These are phyloP conservation scores for Verticillium tricorpus DNA, from an alignment of 2,329 filamentous ascomycete genomes.

Conservation along the genomic window DNA sequence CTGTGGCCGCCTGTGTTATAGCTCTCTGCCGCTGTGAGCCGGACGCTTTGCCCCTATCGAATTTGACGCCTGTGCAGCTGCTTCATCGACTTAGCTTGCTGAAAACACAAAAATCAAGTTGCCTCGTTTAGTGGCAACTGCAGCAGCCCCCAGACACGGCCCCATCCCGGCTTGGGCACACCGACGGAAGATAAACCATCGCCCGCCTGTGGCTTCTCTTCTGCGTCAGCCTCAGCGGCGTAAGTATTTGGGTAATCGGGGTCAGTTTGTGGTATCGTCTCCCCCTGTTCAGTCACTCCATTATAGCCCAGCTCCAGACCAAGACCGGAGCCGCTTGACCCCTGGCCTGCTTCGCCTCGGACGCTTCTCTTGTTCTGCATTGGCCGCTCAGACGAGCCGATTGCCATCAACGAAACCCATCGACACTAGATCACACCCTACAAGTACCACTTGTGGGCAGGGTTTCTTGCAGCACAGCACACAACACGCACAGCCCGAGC, in stretches of 20 bases:
- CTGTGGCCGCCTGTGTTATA: neutral
- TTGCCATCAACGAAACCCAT: constrained; percentile 11
- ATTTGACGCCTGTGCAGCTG: neutral
- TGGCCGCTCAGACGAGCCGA: constrained; percentile 11
- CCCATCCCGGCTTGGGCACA: neutral
- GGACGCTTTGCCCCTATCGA: neutral
- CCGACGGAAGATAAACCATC: neutral
- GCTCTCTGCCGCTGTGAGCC: neutral
- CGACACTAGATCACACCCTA: constrained; percentile 7
- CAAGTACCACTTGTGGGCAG: constrained; percentile 4
- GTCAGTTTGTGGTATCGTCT: neutral
- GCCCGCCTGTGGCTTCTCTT: neutral
- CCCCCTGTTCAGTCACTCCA: constrained; percentile 9
- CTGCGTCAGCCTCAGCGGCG: neutral
- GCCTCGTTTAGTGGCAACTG: constrained; percentile 9
- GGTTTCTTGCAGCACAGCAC: constrained; percentile 7
- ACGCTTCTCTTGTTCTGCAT: constrained; percentile 13
- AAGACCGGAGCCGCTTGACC: constrained; percentile 5
- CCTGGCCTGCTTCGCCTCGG: constrained; percentile 8
- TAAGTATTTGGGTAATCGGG: neutral
- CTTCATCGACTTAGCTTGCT: neutral
- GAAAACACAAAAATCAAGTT: neutral
- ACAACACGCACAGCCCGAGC: neutral
- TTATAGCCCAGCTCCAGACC: constrained; percentile 5
- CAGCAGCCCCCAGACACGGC: constrained; percentile 1